Base-by-base conservation (phyloP, 106 monocot genomes). In the Posidonia australis region DNA sequence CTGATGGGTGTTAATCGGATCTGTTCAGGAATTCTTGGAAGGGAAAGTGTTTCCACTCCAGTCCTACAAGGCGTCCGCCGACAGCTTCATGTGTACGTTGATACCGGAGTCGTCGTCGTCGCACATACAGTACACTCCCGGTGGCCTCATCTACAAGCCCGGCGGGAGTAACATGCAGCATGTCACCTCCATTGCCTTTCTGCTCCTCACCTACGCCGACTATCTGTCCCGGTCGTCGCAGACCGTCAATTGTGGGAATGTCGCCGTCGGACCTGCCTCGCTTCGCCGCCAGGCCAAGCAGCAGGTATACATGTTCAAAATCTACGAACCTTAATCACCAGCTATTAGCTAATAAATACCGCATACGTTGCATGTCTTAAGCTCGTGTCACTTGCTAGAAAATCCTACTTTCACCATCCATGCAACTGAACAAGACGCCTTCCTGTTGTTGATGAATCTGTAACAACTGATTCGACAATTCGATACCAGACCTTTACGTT, bases 111-210 rank as follows among this genome's bases (percentile, higher is more conserved):
- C 90, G 1, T 71, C 86, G 24, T 84, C 94, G 0, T 65, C 81
- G 0, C 86, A 82, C 70, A 83, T 90, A 20, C 58, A 80, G 51
- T 84, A 82, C 78, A 90, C 90, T 0, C 76, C 84, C 1, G 90
- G 96, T 0, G 96, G 96, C 0, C 68, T 90, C 29, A 84, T 96
- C 16, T 96, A 90, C 75, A 96, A 87, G 54, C 84, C 87, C 1
- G 96, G 90, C 13, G 96, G 90, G 9, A 87, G 90, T 66, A 96
- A 96, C 78, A 96, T 96, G 96, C 90, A 96, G 61, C 86, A 96
- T 60, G 96, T 90, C 26, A 84, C 96, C 20, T 72, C 96, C 62
- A 87, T 90, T 18, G 73, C 96, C 44, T 96, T 96, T 70, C 86
- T 96, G 17, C 82, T 96, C 54, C 80, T 96, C 31, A 44, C 79